Base-by-base conservation (phyloP, 176 grass and related monocot genomes). In the Aegilops umbellulata region DNA sequence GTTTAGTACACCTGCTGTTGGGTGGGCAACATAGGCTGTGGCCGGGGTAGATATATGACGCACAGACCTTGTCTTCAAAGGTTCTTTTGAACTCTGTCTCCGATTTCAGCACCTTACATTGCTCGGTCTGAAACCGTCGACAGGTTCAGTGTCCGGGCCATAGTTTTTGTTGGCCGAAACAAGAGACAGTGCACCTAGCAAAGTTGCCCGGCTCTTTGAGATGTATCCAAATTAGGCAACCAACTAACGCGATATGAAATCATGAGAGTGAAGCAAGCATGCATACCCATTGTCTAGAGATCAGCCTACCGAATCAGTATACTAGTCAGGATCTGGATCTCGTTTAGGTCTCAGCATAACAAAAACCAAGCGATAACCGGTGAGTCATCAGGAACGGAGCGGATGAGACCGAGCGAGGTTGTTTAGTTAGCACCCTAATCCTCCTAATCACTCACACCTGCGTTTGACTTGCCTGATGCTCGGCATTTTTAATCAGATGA, bases 1-100 rank as follows among this genome's bases (percentile, higher is more conserved):
- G 73, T 74, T 75, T 82, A 24, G 86, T 35, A 26, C 77, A 64
- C 55, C 77, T 80, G 41, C 53, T 80, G 27, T 87, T 20, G 30
- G 42, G 16, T 49, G 16, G 15, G 72, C 26, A 75, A 44, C 3
- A 49, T 75, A 75, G 72, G 83, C 29, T 30, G 72, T 25, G 60
- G 9, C 15, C 25, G 0, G 60, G 60, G 60, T 62, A 12, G 60
- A 62, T 24, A 12, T 2, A 49, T 49, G 46, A 5, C 0, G 1
- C 25, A 17, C 7, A 29, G 14, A 3, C 71, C 41, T 51, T 6
- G 0, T 76, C 27, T 75, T 19, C n/a, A 17, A 17, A 27, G 7
- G 20, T 7, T 15, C 0, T 67, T 20, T 34, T 23, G 9, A 81
- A 68, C 41, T 5, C 16, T n/a, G 1, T 8, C 11, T 69, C 29